Evolutionary conservation across 2,329 filamentous ascomycete species (phyloP).

Genomic region (Beauveria bassiana): DNA sequence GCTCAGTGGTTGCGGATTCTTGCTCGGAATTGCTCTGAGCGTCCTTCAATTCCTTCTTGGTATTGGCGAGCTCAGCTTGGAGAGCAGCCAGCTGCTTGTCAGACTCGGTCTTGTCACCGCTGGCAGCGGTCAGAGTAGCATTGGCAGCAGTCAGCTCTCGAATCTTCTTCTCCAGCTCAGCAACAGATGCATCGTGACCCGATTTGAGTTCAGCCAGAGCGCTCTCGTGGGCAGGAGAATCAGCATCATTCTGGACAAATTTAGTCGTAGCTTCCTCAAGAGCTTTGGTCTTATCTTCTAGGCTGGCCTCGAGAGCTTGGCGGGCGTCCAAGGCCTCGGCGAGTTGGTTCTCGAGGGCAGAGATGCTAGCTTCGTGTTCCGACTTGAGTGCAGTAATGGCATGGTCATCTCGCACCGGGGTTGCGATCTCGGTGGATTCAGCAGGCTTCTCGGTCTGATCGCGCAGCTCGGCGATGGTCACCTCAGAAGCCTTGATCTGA

Average conservation of each 20-base stretch:
- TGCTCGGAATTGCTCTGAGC: background rate
- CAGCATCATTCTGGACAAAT: conserved; percentile 37
- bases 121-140: conserved; percentile 35
- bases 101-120: conserved; percentile 35
- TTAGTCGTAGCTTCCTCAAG: conserved; percentile 33
- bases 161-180: conserved; percentile 47
- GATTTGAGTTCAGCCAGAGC: conserved; percentile 42
- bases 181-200: conserved; percentile 39
- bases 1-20: conserved; percentile 11
- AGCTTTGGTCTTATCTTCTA: conserved; percentile 36
- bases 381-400: conserved; percentile 40
- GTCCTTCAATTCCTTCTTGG: conserved; percentile 31
- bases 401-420: conserved; percentile 29
- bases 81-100: conserved; percentile 46
- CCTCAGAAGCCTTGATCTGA: conserved; percentile 47
- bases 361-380: conserved; percentile 41
- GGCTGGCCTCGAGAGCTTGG: conserved; percentile 40
- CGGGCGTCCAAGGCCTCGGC: conserved; percentile 40
- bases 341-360: conserved; percentile 39
- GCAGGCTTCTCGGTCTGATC: conserved; percentile 37
- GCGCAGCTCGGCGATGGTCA: conserved; percentile 46
- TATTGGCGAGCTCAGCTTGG: conserved; percentile 38
- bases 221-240: conserved; percentile 34
- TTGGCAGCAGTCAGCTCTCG: conserved; percentile 43
- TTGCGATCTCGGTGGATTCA: conserved; percentile 32